Percentiles rank a stretch among this genome's conserved stretches.
These are phyloP conservation scores for Komagataella mondaviorum DNA, from an alignment of 805 yeast species.

Conservation along the genomic window DNA sequence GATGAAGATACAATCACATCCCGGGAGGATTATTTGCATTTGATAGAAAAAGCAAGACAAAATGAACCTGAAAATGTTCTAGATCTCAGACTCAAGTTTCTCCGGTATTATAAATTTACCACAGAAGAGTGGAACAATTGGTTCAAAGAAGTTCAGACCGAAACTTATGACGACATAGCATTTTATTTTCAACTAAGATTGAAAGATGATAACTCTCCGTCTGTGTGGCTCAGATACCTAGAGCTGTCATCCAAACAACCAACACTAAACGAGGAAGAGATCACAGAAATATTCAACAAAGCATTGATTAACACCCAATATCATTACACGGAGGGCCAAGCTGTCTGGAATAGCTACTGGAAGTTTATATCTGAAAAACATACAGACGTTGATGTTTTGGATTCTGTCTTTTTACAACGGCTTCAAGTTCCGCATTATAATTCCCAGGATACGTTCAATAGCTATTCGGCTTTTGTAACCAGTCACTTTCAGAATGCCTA, in stretches of 20 bases:
- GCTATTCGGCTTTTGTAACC: conserved; percentile 27
- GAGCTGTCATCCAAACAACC: not conserved
- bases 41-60: not conserved
- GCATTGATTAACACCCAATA: not conserved
- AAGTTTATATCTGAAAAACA: not conserved
- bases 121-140: not conserved
- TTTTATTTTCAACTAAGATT: not conserved
- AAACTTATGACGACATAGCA: not conserved
- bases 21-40: not conserved
- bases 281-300: not conserved
- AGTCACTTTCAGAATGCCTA: conserved; percentile 16
- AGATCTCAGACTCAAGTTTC: not conserved
- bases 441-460: conserved; percentile 24
- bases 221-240: not conserved
- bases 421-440: conserved; percentile 25
- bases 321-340: not conserved
- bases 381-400: conserved; percentile 6
- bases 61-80: not conserved
- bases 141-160: not conserved
- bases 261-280: not conserved
- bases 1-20: not conserved
- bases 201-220: not conserved
- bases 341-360: not conserved
- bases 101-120: not conserved
- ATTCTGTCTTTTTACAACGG: conserved; percentile 14